Base-by-base conservation (phyloP, 2,329 filamentous ascomycete genomes). In the Hysterium pulicare region DNA sequence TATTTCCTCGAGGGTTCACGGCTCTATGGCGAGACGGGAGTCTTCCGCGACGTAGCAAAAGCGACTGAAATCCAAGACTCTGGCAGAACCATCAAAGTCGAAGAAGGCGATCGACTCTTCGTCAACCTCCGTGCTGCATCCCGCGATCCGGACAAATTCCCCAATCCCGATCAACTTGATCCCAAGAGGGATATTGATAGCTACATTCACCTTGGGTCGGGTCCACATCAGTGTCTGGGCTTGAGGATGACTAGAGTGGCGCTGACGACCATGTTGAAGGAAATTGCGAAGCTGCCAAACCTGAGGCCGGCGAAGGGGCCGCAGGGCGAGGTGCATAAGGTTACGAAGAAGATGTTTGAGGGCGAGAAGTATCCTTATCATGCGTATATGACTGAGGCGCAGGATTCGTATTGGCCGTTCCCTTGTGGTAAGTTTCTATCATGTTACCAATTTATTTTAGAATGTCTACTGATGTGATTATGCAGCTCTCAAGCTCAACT, bases 1-100 rank as follows among this genome's bases (percentile, higher is more conserved):
- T 81, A 80, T 57, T 54, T 70, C 43, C 61, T 74, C 48, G 72
- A 75, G 49, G 71, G 63, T 28, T 62, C 60, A 2, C 64, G 72
- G 2, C 56, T 75, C 0, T 62, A 63, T 34, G 70, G 69, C 45
- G 71, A 74, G 42, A 70, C 70, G 1, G 70, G 63, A 30, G 62
- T 71, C 4, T 50, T 68, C 41, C 67, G 72, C 28, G 47, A 48
- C n/a, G 66, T 64, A 3, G 55, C 59, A 2, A 57, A 57, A 10
- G 51, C 59, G 13, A 62, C 59, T 8, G 55, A 55, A 4, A 37
- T 73, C 49, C 46, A 53, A 6, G 66, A 69, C 44, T 50, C 44
- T 13, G 64, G 58, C 9, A 42, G 48, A 5, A 62, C 53, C 0
- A 43, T 64, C 35, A 28, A 55, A 9, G 44, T 74, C 38, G 59